phyloP scores from a whole-genome alignment of 202 grass and related monocot genomes.

The Sporobolus alterniflorus region DNA sequence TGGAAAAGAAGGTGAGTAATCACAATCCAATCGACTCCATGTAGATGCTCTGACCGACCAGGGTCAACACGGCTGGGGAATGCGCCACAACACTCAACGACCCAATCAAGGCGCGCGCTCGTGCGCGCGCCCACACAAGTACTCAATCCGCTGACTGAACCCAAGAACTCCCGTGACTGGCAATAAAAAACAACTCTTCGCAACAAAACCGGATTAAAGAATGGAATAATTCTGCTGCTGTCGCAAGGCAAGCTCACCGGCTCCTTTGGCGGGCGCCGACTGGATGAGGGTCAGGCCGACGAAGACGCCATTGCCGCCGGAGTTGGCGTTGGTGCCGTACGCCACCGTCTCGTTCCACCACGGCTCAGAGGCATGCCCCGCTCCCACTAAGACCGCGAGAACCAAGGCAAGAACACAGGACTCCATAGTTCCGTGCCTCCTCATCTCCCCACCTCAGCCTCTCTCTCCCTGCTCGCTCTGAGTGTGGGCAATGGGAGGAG shows the following conservation, averaged over 20 bases:
- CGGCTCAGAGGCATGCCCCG: conserved; percentile 50
- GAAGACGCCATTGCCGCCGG: conserved; percentile 59
- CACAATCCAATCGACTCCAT: conserved; percentile 15
- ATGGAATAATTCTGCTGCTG: conserved; percentile 10
- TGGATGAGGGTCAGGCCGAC: conserved; percentile 86
- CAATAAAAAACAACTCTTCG: conserved; percentile 46
- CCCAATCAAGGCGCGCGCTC: neutral
- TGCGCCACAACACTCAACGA: conserved; percentile 11
- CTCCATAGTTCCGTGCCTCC: conserved; percentile 35
- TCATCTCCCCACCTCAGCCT: neutral
- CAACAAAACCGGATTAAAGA: neutral
- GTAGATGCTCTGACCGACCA: conserved; percentile 39
- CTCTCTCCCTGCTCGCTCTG: neutral
- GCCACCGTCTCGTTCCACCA: conserved; percentile 65
- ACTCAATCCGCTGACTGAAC: neutral
- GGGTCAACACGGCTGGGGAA: conserved; percentile 38
- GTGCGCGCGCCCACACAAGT: neutral
- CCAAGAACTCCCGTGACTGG: conserved; percentile 24
- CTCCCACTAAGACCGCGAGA: conserved; percentile 31
- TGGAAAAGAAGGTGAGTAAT: neutral
- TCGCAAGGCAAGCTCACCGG: conserved; percentile 42
- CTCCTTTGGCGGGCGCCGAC: conserved; percentile 78
- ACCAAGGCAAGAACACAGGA: conserved; percentile 32
- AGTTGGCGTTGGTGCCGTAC: conserved; percentile 27
- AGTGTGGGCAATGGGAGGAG: neutral